Evolutionary conservation across 257 asterid genomes (phyloP), one percentile per base, ranked within the genome.

Genomic region (Rehmannia glutinosa): DNA sequence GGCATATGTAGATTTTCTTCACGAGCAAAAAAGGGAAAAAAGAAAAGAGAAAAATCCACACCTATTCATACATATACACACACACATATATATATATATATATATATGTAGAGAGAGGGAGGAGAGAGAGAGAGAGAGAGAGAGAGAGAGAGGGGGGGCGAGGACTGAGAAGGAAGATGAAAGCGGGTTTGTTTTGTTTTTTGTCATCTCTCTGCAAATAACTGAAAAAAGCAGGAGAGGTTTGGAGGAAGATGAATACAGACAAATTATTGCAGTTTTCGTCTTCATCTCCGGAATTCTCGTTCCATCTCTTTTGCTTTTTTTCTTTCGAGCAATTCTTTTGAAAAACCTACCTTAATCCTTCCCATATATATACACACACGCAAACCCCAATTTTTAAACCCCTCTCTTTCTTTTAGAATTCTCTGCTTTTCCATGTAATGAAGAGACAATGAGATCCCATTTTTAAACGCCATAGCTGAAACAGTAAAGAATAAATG

Each of bases 191-290:
- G 78, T 50, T 68, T 72, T 67, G 68, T 55, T n/a, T 66, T 23
- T 16, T 67, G 72, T 67, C 55, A 53, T 55, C 66, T 55, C 77
- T 73, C 82, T 73, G 82, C 76, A 73, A 73, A 64, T 69, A 77
- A 77, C 76, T 77, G 78, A 49, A 73, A 63, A 73, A 23, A 62
- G 63, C 42, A n/a, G 77, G 53, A n/a, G 73, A 51, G 10, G 43
- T 60, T 33, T 24, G 63, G 66, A 65, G 70, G 74, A 73, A 62
- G 78, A 77, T 43, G 76, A 58, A 24, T 55, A 43, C 53, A 23
- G n/a, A 47, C 74, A 60, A 28, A 68, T 66, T 15, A 33, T 8
- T 74, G 5, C 70, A 51, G 54, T 65, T 61, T 38, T 73, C 73
- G 58, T 72, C 73, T 64, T 63, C 69, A 8, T 56, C 36, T 57